These are phyloP conservation scores for Nitzschia sp. DNA, from an alignment of 108 stramenopile species.

Conservation along the genomic window DNA sequence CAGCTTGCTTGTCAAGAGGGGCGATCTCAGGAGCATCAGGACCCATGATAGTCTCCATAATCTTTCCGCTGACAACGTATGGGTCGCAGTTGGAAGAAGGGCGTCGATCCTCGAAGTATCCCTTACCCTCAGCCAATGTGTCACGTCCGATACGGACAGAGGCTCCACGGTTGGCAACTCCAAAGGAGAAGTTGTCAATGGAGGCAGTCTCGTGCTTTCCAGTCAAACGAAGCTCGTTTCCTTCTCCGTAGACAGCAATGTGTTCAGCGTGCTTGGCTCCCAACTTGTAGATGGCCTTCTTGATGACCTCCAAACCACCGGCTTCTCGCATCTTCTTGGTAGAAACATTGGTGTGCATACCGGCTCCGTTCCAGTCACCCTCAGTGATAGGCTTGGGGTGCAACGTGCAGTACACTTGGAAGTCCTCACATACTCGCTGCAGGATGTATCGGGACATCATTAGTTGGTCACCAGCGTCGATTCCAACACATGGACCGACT, in stretches of 20 bases:
- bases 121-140: slow-evolving; percentile 85
- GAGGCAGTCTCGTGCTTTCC: slow-evolving; percentile 94
- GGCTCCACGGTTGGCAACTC: slow-evolving; percentile 97
- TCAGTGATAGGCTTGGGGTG: slow-evolving; percentile 97
- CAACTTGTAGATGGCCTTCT: slow-evolving; percentile 95
- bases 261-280: slow-evolving; percentile 93
- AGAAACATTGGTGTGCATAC: slow-evolving; percentile 97
- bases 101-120: slow-evolving; percentile 98
- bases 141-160: slow-evolving; percentile 93
- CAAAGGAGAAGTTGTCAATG: slow-evolving; percentile 90
- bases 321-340: slow-evolving; percentile 94
- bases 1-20: slow-evolving; percentile 59
- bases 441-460: slow-evolving; percentile 96
- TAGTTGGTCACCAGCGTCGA: slow-evolving; percentile 96
- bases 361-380: slow-evolving; percentile 99
- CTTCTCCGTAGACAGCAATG: slow-evolving; percentile 97
- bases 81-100: slow-evolving; percentile 98
- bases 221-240: slow-evolving; percentile 95
- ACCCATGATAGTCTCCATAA: slow-evolving; percentile 93
- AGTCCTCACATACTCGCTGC: slow-evolving; percentile 95
- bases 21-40: slow-evolving; percentile 68
- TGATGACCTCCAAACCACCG: slow-evolving; percentile 91
- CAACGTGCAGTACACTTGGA: slow-evolving; percentile 93
- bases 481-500: slow-evolving; percentile 97
- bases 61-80: slow-evolving; percentile 95